A percentile compares a stretch with the other conserved stretches of the same genome.
phyloP scores from a whole-genome alignment of 2,329 filamentous ascomycete genomes.

The Elsinoe arachidis region DNA sequence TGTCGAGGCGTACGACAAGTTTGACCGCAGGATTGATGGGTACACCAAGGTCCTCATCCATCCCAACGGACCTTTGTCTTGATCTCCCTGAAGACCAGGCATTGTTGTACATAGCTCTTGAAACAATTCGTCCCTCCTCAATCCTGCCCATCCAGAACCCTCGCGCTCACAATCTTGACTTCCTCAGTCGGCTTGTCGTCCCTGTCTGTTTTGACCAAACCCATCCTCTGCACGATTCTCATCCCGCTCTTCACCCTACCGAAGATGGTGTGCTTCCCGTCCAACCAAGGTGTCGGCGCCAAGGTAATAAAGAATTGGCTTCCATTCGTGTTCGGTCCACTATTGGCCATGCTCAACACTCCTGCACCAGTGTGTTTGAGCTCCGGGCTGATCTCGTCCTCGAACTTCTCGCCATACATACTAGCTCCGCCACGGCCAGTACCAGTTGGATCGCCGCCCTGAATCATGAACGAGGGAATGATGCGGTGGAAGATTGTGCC shows the following conservation, averaged over 20 bases:
- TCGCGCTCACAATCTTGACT: conserved; percentile 68
- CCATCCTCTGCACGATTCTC: conserved; percentile 77
- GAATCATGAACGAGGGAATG: conserved; percentile 93
- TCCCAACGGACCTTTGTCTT: conserved; percentile 46
- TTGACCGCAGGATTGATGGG: conserved; percentile 56
- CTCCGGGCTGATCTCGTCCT: conserved; percentile 71
- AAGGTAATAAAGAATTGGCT: conserved; percentile 95
- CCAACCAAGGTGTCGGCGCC: conserved; percentile 89
- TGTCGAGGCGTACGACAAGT: conserved; percentile 52
- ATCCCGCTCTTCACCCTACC: conserved; percentile 80
- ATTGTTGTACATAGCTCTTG: conserved; percentile 9
- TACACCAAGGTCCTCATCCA: conserved; percentile 62
- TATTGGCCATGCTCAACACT: conserved; percentile 94
- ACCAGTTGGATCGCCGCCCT: conserved; percentile 83
- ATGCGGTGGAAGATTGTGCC: conserved; percentile 82
- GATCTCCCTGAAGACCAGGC: neutral
- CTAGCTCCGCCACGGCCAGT: conserved; percentile 81
- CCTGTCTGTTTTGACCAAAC: conserved; percentile 69
- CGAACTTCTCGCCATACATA: conserved; percentile 90
- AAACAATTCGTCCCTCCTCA: neutral
- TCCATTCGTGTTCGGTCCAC: conserved; percentile 85
- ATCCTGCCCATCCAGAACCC: conserved; percentile 55
- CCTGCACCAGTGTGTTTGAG: conserved; percentile 91
- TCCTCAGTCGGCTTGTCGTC: conserved; percentile 77
- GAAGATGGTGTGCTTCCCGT: conserved; percentile 96